Percentiles rank a stretch among this genome's conserved stretches.
phyloP scores from a whole-genome alignment of 257 asterid genomes.

The Echium plantagineum region DNA sequence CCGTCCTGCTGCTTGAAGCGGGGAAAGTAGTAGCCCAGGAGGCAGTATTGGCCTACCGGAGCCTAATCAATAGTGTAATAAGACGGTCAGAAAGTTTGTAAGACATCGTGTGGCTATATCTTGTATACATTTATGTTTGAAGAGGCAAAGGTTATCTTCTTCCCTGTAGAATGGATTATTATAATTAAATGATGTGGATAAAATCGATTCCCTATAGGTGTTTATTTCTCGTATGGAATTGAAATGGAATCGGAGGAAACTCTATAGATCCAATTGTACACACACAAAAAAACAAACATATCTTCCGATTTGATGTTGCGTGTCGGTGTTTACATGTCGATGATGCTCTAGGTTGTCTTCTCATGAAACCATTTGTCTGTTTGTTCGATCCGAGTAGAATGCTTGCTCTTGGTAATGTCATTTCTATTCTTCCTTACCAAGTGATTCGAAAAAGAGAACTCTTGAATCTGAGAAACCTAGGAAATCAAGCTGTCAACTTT shows the following conservation, averaged over 20 bases:
- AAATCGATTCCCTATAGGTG: too few species aligned
- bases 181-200: neutral
- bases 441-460: constrained; percentile 18
- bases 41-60: neutral
- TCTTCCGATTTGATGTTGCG: neutral
- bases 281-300: too few species aligned
- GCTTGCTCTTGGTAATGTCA: neutral
- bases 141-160: constrained; percentile 12
- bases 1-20: constrained; percentile 81
- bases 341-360: neutral
- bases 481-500: constrained; percentile 26
- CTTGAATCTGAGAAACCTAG: constrained; percentile 6
- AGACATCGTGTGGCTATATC: too few species aligned
- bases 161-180: constrained; percentile 8
- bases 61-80: constrained; percentile 19
- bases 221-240: too few species aligned
- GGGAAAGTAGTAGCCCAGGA: constrained; percentile 34
- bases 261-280: too few species aligned
- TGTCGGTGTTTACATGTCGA: neutral
- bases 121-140: constrained; percentile 16
- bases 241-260: too few species aligned
- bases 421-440: constrained; percentile 54
- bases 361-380: constrained; percentile 17
- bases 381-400: constrained; percentile 23
- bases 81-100: too few species aligned